phyloP scores from a whole-genome alignment of 495 filamentous ascomycete species.

The Staphylotrichum longicolle region DNA sequence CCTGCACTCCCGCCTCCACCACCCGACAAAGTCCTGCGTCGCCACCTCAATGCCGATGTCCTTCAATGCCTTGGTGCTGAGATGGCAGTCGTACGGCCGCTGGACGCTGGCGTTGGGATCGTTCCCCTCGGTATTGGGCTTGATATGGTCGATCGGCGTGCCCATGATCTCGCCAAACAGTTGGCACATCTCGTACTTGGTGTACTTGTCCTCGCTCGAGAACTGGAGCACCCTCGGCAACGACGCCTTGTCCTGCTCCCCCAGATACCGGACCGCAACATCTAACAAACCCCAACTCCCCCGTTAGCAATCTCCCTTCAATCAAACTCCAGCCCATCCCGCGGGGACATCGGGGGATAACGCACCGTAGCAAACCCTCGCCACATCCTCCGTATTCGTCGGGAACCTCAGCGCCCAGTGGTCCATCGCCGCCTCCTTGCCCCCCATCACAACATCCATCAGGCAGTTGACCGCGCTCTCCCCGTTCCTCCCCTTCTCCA shows the following conservation, averaged over 20 bases:
- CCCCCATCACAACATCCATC: conserved; percentile 65
- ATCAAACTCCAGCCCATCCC: too few species aligned
- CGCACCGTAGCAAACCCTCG: conserved; percentile 63
- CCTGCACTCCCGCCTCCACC: conserved; percentile 65
- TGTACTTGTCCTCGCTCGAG: conserved; percentile 80
- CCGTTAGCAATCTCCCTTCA: too few species aligned
- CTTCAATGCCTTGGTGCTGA: conserved; percentile 72
- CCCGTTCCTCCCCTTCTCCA: conserved; percentile 51
- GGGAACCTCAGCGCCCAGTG: conserved; percentile 85
- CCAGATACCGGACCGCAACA: conserved; percentile 66
- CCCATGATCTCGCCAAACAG: conserved; percentile 78
- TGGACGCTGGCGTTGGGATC: conserved; percentile 71
- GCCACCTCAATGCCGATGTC: conserved; percentile 74
- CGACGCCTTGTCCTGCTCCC: conserved; percentile 37
- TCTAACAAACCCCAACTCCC: conserved; percentile 32
- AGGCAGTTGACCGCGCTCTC: conserved; percentile 86
- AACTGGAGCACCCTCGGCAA: conserved; percentile 81
- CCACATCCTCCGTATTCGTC: conserved; percentile 84
- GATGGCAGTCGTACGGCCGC: conserved; percentile 85
- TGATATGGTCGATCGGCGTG: conserved; percentile 66
- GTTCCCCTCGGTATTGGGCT: conserved; percentile 68
- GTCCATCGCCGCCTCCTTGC: conserved; percentile 71
- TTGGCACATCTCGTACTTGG: conserved; percentile 89
- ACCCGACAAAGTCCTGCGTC: conserved; percentile 72
- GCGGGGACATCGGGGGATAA: background rate